Conservation (phyloP, 768 basidiomycete species). For the Russula brevipes region DNA sequence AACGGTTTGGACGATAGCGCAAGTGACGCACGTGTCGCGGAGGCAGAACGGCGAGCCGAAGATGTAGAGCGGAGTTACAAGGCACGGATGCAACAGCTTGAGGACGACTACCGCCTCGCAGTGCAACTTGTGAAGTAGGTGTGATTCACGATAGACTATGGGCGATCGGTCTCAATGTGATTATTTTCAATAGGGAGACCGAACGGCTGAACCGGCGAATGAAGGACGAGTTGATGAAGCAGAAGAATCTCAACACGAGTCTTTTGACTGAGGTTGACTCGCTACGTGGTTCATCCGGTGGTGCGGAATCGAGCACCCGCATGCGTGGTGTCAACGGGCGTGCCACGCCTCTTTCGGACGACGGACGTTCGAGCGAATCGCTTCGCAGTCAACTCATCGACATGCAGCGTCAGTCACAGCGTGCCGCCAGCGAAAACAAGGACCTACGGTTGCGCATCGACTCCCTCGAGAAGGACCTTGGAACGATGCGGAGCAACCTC, state of each 20-base stretch:
- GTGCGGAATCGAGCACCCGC: constrained; percentile 45
- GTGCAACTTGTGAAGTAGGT: constrained; percentile 95
- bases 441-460: constrained; percentile 72
- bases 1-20: constrained; percentile 33
- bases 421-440: constrained; percentile 66
- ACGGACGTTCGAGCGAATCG: constrained; percentile 46
- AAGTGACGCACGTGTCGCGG: constrained; percentile 47
- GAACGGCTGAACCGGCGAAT: constrained; percentile 97
- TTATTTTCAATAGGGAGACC: constrained; percentile 61
- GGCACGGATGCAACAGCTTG: constrained; percentile 78
- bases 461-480: constrained; percentile 68
- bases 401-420: constrained; percentile 69
- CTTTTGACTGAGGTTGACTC: constrained; percentile 83
- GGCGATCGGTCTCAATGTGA: constrained; percentile 22
- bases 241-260: constrained; percentile 72
- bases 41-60: constrained; percentile 72
- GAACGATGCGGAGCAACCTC: constrained; percentile 62
- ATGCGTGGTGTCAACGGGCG: constrained; percentile 63
- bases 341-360: constrained; percentile 72
- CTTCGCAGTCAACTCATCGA: constrained; percentile 71
- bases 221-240: constrained; percentile 91
- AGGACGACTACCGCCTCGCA: constrained; percentile 93
- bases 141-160: constrained; percentile 25
- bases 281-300: constrained; percentile 51
- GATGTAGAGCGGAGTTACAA: constrained; percentile 77